Percentiles rank a stretch among this genome's conserved stretches.
These are phyloP conservation scores for Phallus indusiatus DNA, from an alignment of 768 basidiomycete species.

Conservation along the genomic window DNA sequence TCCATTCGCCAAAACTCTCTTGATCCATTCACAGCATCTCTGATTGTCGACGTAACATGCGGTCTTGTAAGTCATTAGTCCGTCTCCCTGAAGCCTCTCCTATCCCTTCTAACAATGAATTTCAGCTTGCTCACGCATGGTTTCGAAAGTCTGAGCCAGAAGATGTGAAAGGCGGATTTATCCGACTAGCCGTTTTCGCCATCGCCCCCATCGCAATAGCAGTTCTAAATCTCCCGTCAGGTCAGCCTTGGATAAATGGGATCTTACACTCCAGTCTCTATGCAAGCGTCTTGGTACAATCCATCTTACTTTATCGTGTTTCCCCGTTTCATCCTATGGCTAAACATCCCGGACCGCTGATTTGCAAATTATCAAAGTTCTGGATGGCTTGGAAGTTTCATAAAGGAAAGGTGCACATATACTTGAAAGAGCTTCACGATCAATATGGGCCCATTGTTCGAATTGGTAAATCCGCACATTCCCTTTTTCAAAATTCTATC, in stretches of 20 bases:
- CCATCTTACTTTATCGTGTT: conserved; percentile 27
- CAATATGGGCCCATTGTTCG: neutral
- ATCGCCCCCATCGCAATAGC: neutral
- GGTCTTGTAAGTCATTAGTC: neutral
- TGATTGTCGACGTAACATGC: conserved; percentile 19
- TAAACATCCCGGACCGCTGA: conserved; percentile 26
- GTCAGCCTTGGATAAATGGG: neutral
- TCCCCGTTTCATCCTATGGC: conserved; percentile 31
- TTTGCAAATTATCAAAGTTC: conserved; percentile 24
- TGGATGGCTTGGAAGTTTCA: conserved; percentile 13
- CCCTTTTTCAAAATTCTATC: neutral
- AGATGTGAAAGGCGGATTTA: neutral
- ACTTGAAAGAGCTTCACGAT: conserved; percentile 13
- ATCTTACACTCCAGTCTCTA: conserved; percentile 8
- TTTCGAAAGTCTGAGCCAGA: neutral
- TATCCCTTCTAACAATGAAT: neutral
- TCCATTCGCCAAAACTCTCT: too few species aligned
- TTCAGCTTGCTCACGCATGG: neutral
- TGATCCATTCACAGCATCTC: conserved; percentile 29
- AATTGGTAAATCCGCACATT: neutral
- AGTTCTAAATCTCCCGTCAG: neutral
- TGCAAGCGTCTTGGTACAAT: conserved; percentile 12
- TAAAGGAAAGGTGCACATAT: conserved; percentile 22
- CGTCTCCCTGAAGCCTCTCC: neutral
- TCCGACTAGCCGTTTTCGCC: neutral